Percentiles rank a stretch among this genome's conserved stretches.
These are phyloP conservation scores for Umbelopsis vinacea DNA, from an alignment of 192 early-diverging fungal genomes.

Conservation along the genomic window DNA sequence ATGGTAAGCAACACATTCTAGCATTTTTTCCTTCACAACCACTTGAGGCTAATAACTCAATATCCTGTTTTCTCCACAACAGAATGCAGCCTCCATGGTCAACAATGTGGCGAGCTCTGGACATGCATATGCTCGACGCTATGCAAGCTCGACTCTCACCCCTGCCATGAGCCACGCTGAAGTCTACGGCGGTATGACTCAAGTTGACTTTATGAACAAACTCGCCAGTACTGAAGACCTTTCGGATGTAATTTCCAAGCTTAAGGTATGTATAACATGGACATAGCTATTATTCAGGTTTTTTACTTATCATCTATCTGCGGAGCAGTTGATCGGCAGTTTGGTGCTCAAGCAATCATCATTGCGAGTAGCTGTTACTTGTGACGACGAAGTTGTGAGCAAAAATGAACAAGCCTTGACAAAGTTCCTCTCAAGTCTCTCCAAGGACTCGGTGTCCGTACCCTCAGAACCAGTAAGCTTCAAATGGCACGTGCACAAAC, in stretches of 20 bases:
- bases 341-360: conserved; percentile 52
- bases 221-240: conserved; percentile 70
- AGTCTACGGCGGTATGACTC: conserved; percentile 62
- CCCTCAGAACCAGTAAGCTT: conserved; percentile 16
- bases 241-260: conserved; percentile 60
- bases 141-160: conserved; percentile 67
- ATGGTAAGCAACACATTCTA: conserved; percentile 42
- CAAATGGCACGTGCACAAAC: conserved; percentile 6
- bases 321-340: conserved; percentile 32
- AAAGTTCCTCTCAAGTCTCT: conserved; percentile 48
- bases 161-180: conserved; percentile 56
- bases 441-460: conserved; percentile 16
- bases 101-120: conserved; percentile 84
- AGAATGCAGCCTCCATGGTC: conserved; percentile 72
- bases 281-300: not conserved
- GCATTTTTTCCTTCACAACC: no score
- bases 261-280: conserved; percentile 53
- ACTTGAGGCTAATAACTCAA: no score
- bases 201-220: conserved; percentile 82
- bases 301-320: not conserved
- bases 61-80: not conserved
- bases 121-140: conserved; percentile 78
- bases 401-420: conserved; percentile 47
- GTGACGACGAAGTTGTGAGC: conserved; percentile 53
- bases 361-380: conserved; percentile 55